These are phyloP conservation scores for Pseudopediastrum boryanum DNA, from an alignment of 139 green algal species.

Conservation along the genomic window DNA sequence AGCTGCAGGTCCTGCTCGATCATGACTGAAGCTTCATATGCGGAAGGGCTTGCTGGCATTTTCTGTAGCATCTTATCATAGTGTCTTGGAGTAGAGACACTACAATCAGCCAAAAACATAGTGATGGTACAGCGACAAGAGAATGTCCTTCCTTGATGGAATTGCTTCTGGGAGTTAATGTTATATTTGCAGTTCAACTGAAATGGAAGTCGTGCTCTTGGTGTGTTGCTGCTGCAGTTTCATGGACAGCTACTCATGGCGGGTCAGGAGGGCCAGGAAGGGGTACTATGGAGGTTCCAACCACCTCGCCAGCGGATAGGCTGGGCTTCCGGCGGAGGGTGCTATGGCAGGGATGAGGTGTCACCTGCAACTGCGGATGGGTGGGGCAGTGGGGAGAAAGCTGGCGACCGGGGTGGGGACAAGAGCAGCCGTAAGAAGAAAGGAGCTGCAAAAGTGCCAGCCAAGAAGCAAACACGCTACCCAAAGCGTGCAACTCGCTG, in stretches of 20 bases:
- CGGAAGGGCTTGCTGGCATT: no score
- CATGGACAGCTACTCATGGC: slow-evolving; percentile 47
- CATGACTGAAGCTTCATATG: not conserved
- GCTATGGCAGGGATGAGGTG: not conserved
- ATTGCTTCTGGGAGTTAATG: not conserved
- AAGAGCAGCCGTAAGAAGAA: slow-evolving; percentile 38
- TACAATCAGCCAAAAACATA: no score
- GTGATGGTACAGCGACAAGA: no score
- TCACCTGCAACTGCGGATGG: not conserved
- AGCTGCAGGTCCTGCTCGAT: slow-evolving; percentile 4
- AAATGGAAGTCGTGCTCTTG: no score
- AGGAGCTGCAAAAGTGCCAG: slow-evolving; percentile 37
- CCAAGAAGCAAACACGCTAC: slow-evolving; percentile 46
- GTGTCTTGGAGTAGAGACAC: no score
- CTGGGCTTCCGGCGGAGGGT: not conserved
- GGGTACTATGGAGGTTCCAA: slow-evolving; percentile 45
- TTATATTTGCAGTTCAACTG: no score
- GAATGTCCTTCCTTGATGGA: no score
- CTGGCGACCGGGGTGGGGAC: not conserved
- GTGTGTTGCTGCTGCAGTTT: slow-evolving; percentile 25
- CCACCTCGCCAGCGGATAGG: slow-evolving; percentile 1
- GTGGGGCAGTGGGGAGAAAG: not conserved
- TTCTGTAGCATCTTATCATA: no score
- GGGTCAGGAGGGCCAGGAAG: slow-evolving; percentile 44
- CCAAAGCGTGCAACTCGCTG: slow-evolving; percentile 46